Evolutionary conservation across 768 basidiomycete species (phyloP), one percentile per base, ranked within the genome.

Genomic region (Tylopilus plumbeoviolaceoides): DNA sequence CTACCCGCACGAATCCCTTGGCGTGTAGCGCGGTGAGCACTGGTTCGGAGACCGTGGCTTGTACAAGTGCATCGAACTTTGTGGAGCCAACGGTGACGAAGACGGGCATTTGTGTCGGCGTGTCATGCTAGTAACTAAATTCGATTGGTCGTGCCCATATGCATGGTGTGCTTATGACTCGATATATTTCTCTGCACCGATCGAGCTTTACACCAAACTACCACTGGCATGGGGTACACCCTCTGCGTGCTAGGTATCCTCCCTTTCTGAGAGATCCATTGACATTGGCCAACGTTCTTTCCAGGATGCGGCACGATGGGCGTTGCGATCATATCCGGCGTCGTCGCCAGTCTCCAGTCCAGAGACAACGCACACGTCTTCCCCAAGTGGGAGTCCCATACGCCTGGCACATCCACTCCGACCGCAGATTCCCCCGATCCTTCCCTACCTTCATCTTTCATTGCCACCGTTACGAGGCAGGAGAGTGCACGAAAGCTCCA

Each of bases 231-330:
- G 93, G 93, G 92, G 18, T 95, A 97, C 71, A 94, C 91, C 47
- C 82, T 95, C 49, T 93, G 91, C 64, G 83, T 95, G 27, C 72
- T 97, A 75, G 93, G 93, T 76, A 62, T 46, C 33, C 54, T 47
- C 55, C 51, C 58, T 50, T 18, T 4, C 20, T 30, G 23, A 41
- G 12, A 23, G 43, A 31, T 56, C 46, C 56, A 25, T 52, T 59
- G 33, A 47, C 49, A 50, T 50, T 61, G 54, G 57, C 58, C 47
- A 7, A 47, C 56, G 50, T 61, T n/a, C 48, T 23, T 51, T 56
- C 30, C 53, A 87, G 97, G 95, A 78, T 98, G 97, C 70, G 97
- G 97, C 52, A 98, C 95, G 11, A 98, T 99, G 97, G 97, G 97
- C 52, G 73, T 98, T 61, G 94, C 97, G 53, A 80, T 99, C 68